Evolutionary conservation across 2,329 filamentous ascomycete genomes (phyloP).

Genomic region (Fusarium citri): DNA sequence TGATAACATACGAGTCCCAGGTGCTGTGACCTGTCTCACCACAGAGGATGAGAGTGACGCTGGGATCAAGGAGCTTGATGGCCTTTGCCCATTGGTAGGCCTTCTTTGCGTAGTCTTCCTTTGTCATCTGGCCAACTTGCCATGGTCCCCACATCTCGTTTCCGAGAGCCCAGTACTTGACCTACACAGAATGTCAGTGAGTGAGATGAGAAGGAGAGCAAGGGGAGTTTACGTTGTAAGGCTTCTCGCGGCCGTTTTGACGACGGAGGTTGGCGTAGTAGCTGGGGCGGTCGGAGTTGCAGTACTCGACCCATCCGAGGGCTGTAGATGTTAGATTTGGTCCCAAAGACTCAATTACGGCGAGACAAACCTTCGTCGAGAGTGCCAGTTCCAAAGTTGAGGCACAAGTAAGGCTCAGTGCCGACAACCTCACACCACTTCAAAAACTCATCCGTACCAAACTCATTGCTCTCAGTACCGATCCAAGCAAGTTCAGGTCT

Average conservation of each 20-base stretch:
- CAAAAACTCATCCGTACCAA: slow-evolving; percentile 90
- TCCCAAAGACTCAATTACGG: rapidly evolving
- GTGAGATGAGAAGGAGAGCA: rapidly evolving
- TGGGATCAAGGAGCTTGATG: slow-evolving; percentile 77
- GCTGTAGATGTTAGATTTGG: slow-evolving; percentile 45
- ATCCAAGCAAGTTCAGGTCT: slow-evolving; percentile 82
- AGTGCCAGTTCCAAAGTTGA: slow-evolving; percentile 83
- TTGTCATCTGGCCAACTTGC: slow-evolving; percentile 76
- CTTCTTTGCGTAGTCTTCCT: slow-evolving; percentile 75
- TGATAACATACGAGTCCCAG: slow-evolving; percentile 81
- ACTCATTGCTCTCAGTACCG: slow-evolving; percentile 79
- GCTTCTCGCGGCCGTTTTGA: slow-evolving; percentile 78
- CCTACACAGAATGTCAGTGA: slow-evolving; percentile 40
- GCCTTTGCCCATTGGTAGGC: slow-evolving; percentile 79
- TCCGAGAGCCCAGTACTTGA: slow-evolving; percentile 88
- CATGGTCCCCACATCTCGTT: slow-evolving; percentile 78
- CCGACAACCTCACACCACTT: slow-evolving; percentile 79
- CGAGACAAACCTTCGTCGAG: slow-evolving; percentile 50
- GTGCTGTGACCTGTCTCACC: slow-evolving; percentile 75
- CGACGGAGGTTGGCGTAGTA: slow-evolving; percentile 85
- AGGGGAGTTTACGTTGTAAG: slow-evolving; percentile 67
- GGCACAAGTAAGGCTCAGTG: slow-evolving; percentile 81
- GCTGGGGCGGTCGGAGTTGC: slow-evolving; percentile 81
- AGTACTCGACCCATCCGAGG: slow-evolving; percentile 87
- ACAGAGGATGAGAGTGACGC: slow-evolving; percentile 77